These are phyloP conservation scores for Ogataea dorogensis DNA, from an alignment of 805 yeast species.

Conservation along the genomic window DNA sequence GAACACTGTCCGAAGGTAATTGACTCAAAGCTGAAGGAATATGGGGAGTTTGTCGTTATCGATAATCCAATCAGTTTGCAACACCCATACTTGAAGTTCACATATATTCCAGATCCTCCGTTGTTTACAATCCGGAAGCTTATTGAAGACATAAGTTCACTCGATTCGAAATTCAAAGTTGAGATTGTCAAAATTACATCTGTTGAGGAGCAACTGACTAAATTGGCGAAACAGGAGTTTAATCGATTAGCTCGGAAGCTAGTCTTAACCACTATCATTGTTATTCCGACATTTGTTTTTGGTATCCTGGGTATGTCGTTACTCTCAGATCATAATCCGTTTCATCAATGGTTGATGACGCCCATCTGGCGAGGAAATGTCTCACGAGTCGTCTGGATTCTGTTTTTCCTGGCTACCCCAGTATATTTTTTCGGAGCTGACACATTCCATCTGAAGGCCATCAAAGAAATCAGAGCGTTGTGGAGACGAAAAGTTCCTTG, in stretches of 20 bases:
- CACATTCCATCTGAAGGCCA: constrained; percentile 65
- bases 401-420: constrained; percentile 65
- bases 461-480: constrained; percentile 53
- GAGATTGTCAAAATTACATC: constrained; percentile 52
- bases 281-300: constrained; percentile 63
- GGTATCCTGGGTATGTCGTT: constrained; percentile 71
- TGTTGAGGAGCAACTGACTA: constrained; percentile 61
- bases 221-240: constrained; percentile 49
- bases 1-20: constrained; percentile 63
- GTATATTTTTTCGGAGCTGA: constrained; percentile 75
- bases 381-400: constrained; percentile 61
- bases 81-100: constrained; percentile 59
- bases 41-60: constrained; percentile 57
- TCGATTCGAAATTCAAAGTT: constrained; percentile 48
- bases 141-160: constrained; percentile 44
- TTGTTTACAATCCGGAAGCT: constrained; percentile 55
- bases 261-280: constrained; percentile 48
- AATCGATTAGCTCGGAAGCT: constrained; percentile 45
- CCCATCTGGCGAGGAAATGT: constrained; percentile 65
- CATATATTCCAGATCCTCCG: constrained; percentile 60
- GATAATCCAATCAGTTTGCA: constrained; percentile 54
- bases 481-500: constrained; percentile 58
- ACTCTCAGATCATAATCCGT: constrained; percentile 39
- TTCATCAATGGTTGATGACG: constrained; percentile 54
- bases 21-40: constrained; percentile 45